Evolutionary conservation across 2,329 filamentous ascomycete species (phyloP).

Genomic region (Sclerotinia spermophila): DNA sequence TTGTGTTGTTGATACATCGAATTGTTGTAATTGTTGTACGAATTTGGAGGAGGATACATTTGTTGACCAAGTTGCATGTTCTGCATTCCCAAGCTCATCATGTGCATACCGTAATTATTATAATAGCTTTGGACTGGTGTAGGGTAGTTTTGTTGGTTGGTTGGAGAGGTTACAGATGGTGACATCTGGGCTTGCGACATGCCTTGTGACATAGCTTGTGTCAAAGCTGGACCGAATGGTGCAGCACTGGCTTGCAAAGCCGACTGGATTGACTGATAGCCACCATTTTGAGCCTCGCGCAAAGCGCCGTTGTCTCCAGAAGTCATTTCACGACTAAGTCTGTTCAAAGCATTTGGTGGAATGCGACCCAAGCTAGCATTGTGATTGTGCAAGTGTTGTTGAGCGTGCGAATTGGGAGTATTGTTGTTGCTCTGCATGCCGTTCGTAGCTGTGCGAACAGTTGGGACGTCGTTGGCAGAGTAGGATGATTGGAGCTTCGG

Average conservation of each 20-base stretch:
- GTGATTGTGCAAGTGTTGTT: slow-evolving; percentile 63
- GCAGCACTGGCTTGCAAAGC: slow-evolving; percentile 75
- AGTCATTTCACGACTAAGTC: slow-evolving; percentile 68
- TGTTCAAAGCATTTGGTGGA: slow-evolving; percentile 61
- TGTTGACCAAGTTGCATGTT: slow-evolving; percentile 55
- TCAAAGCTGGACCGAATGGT: slow-evolving; percentile 67
- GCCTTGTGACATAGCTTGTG: slow-evolving; percentile 42
- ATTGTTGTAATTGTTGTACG: slow-evolving; percentile 43
- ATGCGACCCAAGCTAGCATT: slow-evolving; percentile 80
- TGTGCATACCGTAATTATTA: slow-evolving; percentile 47
- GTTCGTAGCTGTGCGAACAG: slow-evolving; percentile 58
- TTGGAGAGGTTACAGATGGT: slow-evolving; percentile 32
- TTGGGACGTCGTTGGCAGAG: slow-evolving; percentile 85
- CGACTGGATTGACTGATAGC: slow-evolving; percentile 62
- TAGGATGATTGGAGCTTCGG: slow-evolving; percentile 83
- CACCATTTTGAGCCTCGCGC: slow-evolving; percentile 45
- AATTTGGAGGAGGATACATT: slow-evolving; percentile 54
- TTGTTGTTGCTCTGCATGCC: slow-evolving; percentile 29
- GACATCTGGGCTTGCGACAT: slow-evolving; percentile 33
- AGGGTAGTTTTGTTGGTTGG: slow-evolving; percentile 31
- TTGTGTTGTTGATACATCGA: slow-evolving; percentile 33
- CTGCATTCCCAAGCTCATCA: slow-evolving; percentile 66
- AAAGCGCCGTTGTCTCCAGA: slow-evolving; percentile 29
- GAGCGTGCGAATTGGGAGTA: slow-evolving; percentile 54
- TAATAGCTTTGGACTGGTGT: slow-evolving; percentile 36